Base-by-base conservation (phyloP, 345 rosid genomes). In the Arabidopsis arenosa region DNA sequence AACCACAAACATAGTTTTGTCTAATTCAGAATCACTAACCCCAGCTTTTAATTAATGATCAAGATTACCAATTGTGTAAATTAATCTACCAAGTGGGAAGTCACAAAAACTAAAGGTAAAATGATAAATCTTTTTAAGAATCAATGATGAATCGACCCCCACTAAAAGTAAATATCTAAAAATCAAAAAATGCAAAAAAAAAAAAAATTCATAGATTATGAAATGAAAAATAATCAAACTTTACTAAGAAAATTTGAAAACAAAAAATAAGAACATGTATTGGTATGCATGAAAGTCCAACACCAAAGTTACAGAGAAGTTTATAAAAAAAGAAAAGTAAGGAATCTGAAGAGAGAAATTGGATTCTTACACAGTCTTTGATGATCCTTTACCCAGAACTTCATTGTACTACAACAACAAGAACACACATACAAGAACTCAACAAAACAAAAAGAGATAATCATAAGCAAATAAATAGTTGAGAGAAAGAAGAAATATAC, bases 331-430 rank as follows among this genome's bases (percentile, higher is more conserved):
- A 32, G 14, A 60, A 17, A 65, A 6, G 1, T 9, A 23, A 23
- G 12, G 36, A 61, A 33, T 26, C 4, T 5, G 1, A 60, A 71
- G n/a, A 39, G 32, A 76, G 62, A 81, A 43, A 17, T 36, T 35
- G 23, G 81, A 84, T 74, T 48, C 88, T 73, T 89, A 95, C 99
- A 95, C 99, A 12, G 80, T 95, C 87, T 95, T 95, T 58, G 97
- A 92, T 88, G 99, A 94, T 75, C 99, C 99, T 84, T 86, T 92
- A 45, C 99, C 99, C 37, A 95, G 90, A 72, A 95, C 83, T 78
- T 95, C 99, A 82, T 82, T 80, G 79, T 92, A 95, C 99, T 92
- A 88, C 81, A 82, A 59, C 51, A 66, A 74, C 59, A 59, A 51
- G 48, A 54, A 39, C 66, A 77, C 35, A 37, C 45, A 45, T 5